Percentiles rank a stretch among this genome's conserved stretches.
phyloP scores from a whole-genome alignment of 2,329 filamentous ascomycete genomes.

The Trichoderma koningiopsis region DNA sequence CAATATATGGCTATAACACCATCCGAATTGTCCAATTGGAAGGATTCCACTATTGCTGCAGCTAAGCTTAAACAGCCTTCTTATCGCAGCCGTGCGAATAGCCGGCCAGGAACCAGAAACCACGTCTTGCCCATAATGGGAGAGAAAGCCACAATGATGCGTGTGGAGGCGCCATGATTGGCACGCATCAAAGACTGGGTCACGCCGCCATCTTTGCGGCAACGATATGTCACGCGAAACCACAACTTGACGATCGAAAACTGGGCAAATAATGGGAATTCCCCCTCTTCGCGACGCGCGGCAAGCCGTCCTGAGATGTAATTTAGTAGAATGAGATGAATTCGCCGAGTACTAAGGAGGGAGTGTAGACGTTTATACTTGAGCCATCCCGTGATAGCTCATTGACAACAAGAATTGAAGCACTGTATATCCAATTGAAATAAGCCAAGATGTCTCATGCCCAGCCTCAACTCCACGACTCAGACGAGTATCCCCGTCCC shows the following conservation, averaged over 20 bases:
- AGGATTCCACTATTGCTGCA: neutral
- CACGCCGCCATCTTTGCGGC: neutral
- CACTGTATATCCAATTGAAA: neutral
- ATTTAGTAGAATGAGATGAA: neutral
- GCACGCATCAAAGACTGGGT: conserved; percentile 21
- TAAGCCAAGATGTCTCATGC: neutral
- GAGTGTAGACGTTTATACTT: neutral
- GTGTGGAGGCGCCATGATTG: conserved; percentile 13
- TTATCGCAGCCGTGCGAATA: neutral
- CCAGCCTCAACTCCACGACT: conserved; percentile 6
- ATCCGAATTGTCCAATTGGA: neutral
- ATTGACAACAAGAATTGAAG: neutral
- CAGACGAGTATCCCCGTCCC: conserved; percentile 58
- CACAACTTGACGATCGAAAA: neutral
- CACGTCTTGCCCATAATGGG: neutral
- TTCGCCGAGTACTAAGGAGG: neutral
- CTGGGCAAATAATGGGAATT: conserved; percentile 10
- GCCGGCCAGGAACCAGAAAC: conserved; percentile 5
- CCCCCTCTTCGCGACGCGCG: conserved; percentile 15
- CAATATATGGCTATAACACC: neutral
- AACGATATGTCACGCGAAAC: conserved; percentile 12
- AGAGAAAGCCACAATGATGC: too few species aligned
- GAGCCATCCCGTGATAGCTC: neutral
- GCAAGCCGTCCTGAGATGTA: neutral
- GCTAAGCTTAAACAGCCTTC: neutral